Evolutionary conservation across 1,284 basidiomycete species (phyloP), one percentile per base, ranked within the genome.

Genomic region (Cutaneotrichosporon dermatis): DNA sequence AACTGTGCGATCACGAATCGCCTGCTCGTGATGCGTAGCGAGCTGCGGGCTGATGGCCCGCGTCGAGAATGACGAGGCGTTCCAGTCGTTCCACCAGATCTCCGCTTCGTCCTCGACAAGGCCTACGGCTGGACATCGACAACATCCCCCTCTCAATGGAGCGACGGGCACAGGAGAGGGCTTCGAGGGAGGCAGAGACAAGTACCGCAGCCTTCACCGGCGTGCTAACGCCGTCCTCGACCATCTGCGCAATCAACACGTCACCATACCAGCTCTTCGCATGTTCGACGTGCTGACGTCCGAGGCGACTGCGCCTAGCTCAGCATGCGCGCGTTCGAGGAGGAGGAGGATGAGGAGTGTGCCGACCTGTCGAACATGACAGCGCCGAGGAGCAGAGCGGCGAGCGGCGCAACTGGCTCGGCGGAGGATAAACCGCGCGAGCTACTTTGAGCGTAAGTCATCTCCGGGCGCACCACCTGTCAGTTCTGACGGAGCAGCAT

Each of bases 111-210:
- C n/a, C 12, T 62, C n/a, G 11, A 35, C 12, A 15, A 62, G 37
- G 64, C 54, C 8, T 65, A 59, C 12, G 60, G 10, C 36, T 65
- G 6, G 64, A 65, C 44, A 51, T 65, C 12, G 49, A 57, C 44
- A 54, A 61, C 49, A 45, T 64, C 10, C 44, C 63, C 6, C 10
- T 54, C 15, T 63, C 62, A 10, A 44, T 60, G 4, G 52, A 57
- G 48, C 55, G 46, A 7, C 9, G 35, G 13, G 50, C 54, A 3
- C 55, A 42, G 13, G 42, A 52, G 12, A 10, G 12, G 1, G 44
- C 51, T 11, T 11, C 44, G 6, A 25, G 25, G 25, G 46, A 16
- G 2, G 49, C 15, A 9, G 42, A 25, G 12, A 15, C 9, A n/a
- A 12, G 9, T 41, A 49, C 25, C 50, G 48, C 4, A 15, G 12